Evolutionary conservation across 192 early-diverging fungal genomes (phyloP).

Genomic region (Rhizophagus prolifer): DNA sequence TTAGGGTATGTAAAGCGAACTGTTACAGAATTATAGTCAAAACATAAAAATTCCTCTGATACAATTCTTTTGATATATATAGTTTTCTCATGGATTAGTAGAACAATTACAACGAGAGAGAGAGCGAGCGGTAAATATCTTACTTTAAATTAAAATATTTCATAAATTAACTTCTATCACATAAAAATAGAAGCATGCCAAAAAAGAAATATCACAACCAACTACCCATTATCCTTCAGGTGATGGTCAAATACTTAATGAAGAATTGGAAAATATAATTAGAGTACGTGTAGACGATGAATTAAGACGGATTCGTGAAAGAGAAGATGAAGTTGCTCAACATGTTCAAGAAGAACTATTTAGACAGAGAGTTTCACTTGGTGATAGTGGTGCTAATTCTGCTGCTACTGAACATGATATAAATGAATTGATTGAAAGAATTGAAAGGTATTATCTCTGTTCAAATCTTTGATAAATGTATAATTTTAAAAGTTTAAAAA

Average conservation of each 20-base stretch:
- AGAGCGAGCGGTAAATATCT: background rate
- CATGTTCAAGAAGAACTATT: background rate
- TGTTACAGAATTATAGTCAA: background rate
- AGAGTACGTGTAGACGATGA: slow-evolving; percentile 1
- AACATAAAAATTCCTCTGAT: background rate
- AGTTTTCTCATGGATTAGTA: slow-evolving; percentile 15
- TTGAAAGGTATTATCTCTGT: slow-evolving; percentile 8
- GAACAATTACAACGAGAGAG: slow-evolving; percentile 2
- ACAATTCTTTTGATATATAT: background rate
- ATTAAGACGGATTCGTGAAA: slow-evolving; percentile 7
- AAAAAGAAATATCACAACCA: background rate
- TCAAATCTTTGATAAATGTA: background rate
- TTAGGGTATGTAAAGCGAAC: background rate
- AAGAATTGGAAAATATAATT: slow-evolving; percentile 20
- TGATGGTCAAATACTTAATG: background rate
- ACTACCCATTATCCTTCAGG: background rate
- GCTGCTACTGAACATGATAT: slow-evolving; percentile 12
- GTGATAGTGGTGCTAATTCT: slow-evolving; percentile 13
- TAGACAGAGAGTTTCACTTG: background rate
- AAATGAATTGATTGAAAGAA: slow-evolving; percentile 7
- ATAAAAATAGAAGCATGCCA: background rate
- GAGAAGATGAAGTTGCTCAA: slow-evolving; percentile 2
- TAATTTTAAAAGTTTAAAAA: background rate
- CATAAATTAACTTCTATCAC: background rate
- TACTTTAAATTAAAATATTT: too few species aligned